A percentile compares a stretch with the other conserved stretches of the same genome.
Evolutionary conservation across 192 early-diverging fungal species (phyloP).

Genomic region (Globomyces pollinis-pini): DNA sequence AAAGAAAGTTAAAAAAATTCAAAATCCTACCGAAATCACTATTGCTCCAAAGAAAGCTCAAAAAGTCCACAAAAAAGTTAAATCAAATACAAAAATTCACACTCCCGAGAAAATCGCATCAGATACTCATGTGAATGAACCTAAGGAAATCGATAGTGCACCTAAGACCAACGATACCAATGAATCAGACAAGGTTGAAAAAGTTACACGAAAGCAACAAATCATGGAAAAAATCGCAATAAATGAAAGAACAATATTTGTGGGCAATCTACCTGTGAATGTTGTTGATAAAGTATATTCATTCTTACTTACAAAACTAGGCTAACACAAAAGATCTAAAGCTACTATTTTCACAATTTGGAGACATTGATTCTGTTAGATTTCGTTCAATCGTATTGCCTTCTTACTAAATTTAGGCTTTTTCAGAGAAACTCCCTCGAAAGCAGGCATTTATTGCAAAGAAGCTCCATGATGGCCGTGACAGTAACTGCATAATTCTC

Average conservation of each 20-base stretch:
- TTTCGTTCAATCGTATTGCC: slow-evolving; percentile 83
- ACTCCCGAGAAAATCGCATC: neutral
- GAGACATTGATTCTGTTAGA: slow-evolving; percentile 74
- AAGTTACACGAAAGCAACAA: slow-evolving; percentile 17
- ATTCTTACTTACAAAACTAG: slow-evolving; percentile 20
- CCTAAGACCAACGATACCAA: neutral
- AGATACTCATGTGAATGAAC: neutral
- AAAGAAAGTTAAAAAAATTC: too few species aligned
- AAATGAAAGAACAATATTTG: slow-evolving; percentile 75
- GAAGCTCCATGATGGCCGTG: slow-evolving; percentile 75
- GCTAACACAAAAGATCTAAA: slow-evolving; percentile 60
- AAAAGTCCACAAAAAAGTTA: too few species aligned
- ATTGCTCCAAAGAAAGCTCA: too few species aligned
- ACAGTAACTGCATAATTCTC: too few species aligned
- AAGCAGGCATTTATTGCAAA: slow-evolving; percentile 77
- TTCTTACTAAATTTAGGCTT: slow-evolving; percentile 26
- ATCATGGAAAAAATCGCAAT: slow-evolving; percentile 28
- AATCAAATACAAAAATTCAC: too few species aligned
- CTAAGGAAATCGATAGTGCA: neutral
- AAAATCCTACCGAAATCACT: too few species aligned
- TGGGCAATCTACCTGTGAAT: slow-evolving; percentile 80
- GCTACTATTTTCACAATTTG: slow-evolving; percentile 54
- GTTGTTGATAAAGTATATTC: slow-evolving; percentile 49
- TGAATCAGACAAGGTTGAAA: neutral
- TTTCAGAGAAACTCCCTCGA: slow-evolving; percentile 58